Conservation (phyloP, 257 asterid genomes). For the Salvia splendens region DNA sequence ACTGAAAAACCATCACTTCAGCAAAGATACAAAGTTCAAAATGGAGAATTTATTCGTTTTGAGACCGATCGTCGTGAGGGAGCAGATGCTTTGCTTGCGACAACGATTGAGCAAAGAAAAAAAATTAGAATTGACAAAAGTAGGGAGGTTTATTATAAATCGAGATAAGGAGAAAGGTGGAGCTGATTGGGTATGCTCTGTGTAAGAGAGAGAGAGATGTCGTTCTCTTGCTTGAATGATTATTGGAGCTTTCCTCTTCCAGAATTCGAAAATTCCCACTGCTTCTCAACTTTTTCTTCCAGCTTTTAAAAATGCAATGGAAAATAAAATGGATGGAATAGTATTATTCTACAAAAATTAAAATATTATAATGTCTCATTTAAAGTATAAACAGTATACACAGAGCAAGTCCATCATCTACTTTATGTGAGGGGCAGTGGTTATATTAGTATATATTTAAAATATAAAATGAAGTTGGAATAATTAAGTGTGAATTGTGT, state of each 20-base stretch:
- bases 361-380: too few species aligned
- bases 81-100: conserved; percentile 3
- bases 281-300: background rate
- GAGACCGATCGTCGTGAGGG: conserved; percentile 27
- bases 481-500: too few species aligned
- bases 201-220: background rate
- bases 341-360: too few species aligned
- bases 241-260: conserved; percentile 28
- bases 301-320: too few species aligned
- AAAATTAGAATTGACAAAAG: conserved; percentile 25
- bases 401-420: too few species aligned
- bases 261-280: conserved; percentile 22
- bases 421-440: too few species aligned
- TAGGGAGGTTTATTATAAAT: conserved; percentile 18
- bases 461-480: too few species aligned
- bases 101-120: conserved; percentile 10
- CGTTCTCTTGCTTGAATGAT: conserved; percentile 23
- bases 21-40: conserved; percentile 20
- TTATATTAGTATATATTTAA: too few species aligned
- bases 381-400: too few species aligned
- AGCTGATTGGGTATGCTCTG: conserved; percentile 34
- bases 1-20: conserved; percentile 23
- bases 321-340: too few species aligned
- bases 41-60: background rate
- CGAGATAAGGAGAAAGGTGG: conserved; percentile 28